Conservation (phyloP, 1,284 basidiomycete genomes). For the Cryptococcus sp. region DNA sequence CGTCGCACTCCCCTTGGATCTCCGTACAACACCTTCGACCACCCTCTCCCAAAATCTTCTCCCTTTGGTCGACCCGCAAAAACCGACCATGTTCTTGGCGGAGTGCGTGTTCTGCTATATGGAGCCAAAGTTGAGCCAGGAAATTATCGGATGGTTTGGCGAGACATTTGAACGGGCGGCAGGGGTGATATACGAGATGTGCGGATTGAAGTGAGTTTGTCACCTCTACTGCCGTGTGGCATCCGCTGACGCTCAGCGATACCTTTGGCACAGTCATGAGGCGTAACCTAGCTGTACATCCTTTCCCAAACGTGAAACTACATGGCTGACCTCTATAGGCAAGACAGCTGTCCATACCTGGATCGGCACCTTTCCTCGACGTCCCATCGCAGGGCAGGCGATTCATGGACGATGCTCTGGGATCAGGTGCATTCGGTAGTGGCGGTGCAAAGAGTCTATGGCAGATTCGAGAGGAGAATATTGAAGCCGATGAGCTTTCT, state of each 20-base stretch:
- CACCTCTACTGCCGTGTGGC: not conserved
- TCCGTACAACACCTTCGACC: slow-evolving; percentile 54
- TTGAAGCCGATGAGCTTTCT: slow-evolving; percentile 56
- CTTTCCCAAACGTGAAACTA: too few species aligned
- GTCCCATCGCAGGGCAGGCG: slow-evolving; percentile 57
- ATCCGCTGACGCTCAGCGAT: slow-evolving; percentile 48
- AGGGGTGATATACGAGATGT: slow-evolving; percentile 81
- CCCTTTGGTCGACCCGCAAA: slow-evolving; percentile 55
- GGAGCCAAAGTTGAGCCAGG: slow-evolving; percentile 55
- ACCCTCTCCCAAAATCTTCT: slow-evolving; percentile 17
- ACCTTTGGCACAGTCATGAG: slow-evolving; percentile 83
- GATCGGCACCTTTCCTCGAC: slow-evolving; percentile 59
- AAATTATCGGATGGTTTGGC: slow-evolving; percentile 69
- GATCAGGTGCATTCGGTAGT: slow-evolving; percentile 51
- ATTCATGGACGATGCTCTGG: slow-evolving; percentile 49
- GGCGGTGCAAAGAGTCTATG: slow-evolving; percentile 60
- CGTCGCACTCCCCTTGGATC: slow-evolving; percentile 67
- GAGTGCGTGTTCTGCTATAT: slow-evolving; percentile 94
- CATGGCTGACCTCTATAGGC: slow-evolving; percentile 50
- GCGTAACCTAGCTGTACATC: slow-evolving; percentile 66
- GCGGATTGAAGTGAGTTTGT: slow-evolving; percentile 55
- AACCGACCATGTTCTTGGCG: slow-evolving; percentile 76
- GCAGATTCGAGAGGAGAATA: slow-evolving; percentile 58
- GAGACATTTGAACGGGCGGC: slow-evolving; percentile 50
- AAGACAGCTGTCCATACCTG: slow-evolving; percentile 68